Conservation (phyloP, 345 rosid species). For the Gynandropsis gynandra region DNA sequence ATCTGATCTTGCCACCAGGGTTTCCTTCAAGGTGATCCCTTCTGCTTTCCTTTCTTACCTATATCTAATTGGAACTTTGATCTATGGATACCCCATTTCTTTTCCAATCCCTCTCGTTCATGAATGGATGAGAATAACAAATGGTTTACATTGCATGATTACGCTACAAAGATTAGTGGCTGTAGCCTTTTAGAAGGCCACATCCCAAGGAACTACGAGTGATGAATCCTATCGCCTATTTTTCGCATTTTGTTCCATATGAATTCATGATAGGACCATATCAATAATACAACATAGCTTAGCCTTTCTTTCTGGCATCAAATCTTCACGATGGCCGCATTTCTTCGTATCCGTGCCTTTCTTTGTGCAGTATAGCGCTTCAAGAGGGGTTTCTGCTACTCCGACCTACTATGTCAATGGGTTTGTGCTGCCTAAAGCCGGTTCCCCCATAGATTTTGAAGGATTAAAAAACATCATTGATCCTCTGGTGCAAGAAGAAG, state of each 20-base stretch:
- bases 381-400: constrained; percentile 42
- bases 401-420: constrained; percentile 43
- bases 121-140: too few species aligned
- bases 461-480: constrained; percentile 41
- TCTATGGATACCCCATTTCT: background rate
- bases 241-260: background rate
- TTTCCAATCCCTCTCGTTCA: background rate
- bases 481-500: constrained; percentile 25
- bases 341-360: constrained; percentile 1
- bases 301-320: background rate
- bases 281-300: background rate
- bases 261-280: background rate
- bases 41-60: background rate
- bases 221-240: background rate
- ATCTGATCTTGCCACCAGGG: constrained; percentile 60
- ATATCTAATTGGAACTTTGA: background rate
- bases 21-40: constrained; percentile 63
- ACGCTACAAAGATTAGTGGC: background rate
- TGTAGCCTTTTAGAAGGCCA: background rate
- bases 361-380: constrained; percentile 43
- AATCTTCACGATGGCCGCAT: too few species aligned
- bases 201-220: background rate
- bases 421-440: constrained; percentile 34
- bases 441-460: constrained; percentile 30
- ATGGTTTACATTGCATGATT: background rate